Conservation (phyloP, 2,329 filamentous ascomycete species). For the Colletotrichum horii region DNA sequence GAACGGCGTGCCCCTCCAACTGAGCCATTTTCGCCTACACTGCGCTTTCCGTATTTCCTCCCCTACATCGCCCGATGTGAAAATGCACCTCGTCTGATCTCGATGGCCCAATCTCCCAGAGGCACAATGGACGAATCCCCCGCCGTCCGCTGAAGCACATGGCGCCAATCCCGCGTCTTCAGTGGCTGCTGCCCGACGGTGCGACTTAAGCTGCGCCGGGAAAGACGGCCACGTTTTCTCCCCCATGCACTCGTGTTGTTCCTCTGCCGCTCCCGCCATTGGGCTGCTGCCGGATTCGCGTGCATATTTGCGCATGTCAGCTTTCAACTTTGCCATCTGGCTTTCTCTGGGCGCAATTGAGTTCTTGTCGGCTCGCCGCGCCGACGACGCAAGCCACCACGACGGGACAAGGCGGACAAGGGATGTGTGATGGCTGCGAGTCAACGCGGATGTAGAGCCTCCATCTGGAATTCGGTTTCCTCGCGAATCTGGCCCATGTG, state of each 20-base stretch:
- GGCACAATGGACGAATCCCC: background rate
- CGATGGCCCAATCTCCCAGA: background rate
- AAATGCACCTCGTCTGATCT: background rate
- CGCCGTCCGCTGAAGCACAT: slow-evolving; percentile 2
- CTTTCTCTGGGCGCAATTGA: background rate
- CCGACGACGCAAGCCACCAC: background rate
- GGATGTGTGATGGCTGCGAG: background rate
- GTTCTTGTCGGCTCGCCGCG: background rate
- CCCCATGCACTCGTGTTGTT: background rate
- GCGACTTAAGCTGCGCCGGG: background rate
- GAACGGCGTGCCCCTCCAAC: background rate
- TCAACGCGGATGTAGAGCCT: background rate
- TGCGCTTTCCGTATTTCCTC: background rate
- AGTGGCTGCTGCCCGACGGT: background rate
- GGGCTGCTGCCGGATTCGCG: background rate
- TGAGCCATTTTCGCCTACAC: slow-evolving; percentile 10
- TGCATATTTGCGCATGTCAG: background rate
- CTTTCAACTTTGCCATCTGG: background rate
- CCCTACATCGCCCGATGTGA: background rate
- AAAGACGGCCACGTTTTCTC: background rate
- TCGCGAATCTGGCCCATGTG: background rate
- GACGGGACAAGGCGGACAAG: background rate
- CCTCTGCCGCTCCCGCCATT: background rate
- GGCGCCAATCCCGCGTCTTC: slow-evolving; percentile 14
- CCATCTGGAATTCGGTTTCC: background rate